Evolutionary conservation across 2,329 filamentous ascomycete species (phyloP), one percentile per base, ranked within the genome.

Genomic region (Botrytis aclada): DNA sequence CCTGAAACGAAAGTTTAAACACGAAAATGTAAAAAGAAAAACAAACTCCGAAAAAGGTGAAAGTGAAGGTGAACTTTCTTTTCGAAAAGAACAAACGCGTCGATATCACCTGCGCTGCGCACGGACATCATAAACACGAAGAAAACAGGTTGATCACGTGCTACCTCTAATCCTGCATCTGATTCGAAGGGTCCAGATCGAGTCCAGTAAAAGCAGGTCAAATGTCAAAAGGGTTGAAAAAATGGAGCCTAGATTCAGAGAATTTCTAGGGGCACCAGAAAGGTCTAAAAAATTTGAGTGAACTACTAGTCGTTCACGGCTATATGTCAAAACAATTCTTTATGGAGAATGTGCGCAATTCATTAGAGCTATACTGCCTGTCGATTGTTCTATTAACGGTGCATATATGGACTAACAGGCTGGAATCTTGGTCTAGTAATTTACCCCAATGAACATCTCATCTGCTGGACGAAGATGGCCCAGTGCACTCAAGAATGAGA

Each of bases 61-160:
- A 56, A 41, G 37, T 41, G 10, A 69, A 67, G 22, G 65, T 56
- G 65, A 69, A 69, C n/a, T 56, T 69, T 58, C 37, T 56, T 32
- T 56, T 56, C 47, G 25, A 67, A 51, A 51, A 39, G 64, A 41
- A 22, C 25, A 56, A 67, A 67, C 64, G 64, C 47, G 64, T 54
- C 5, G 25, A 37, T 29, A 37, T 66, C 45, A 66, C 18, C 39
- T 66, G 34, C 34, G 16, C 2, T 1, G 25, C 9, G 47, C 65
- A 69, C 65, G 37, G 65, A 56, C 65, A n/a, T 9, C 1, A 41
- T 7, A 56, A 56, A 43, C 65, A 43, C 65, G 34, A 69, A 32
- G 5, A 25, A 29, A n/a, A 7, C 34, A 7, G 45, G 34, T 6
- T 56, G 5, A 4, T 69, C 65, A 69, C 65, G 65, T 56, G 65